Conservation (phyloP, 768 basidiomycete genomes). For the Phanerochaete sordida region DNA sequence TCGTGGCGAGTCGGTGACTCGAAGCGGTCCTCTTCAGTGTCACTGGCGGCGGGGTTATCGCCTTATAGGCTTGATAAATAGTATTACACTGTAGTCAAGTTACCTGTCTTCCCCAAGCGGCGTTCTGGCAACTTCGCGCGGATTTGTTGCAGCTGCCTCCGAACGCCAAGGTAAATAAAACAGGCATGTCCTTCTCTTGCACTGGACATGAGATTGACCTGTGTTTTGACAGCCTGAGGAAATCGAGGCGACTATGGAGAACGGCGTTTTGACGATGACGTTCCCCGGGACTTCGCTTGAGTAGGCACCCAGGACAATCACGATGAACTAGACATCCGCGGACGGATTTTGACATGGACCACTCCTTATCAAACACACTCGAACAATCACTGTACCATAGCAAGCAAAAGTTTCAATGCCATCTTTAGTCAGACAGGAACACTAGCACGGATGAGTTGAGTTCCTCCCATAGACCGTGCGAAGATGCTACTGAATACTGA, state of each 20-base stretch:
- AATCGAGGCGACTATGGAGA: constrained; percentile 23
- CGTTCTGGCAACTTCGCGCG: constrained; percentile 25
- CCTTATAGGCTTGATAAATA: no score
- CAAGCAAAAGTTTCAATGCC: background rate
- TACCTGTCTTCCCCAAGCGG: constrained; percentile 31
- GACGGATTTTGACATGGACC: background rate
- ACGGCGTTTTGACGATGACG: constrained; percentile 25
- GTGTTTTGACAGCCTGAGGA: constrained; percentile 13
- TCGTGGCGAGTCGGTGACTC: no score
- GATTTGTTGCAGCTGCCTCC: constrained; percentile 14
- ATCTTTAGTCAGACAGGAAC: background rate
- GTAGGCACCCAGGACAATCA: constrained; percentile 18
- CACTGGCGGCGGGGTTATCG: background rate
- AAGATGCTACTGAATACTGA: background rate
- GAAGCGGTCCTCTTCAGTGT: background rate
- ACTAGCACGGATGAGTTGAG: background rate
- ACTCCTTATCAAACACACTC: background rate
- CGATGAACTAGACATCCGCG: constrained; percentile 1
- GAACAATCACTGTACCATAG: background rate
- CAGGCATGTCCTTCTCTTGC: background rate
- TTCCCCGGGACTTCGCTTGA: constrained; percentile 22
- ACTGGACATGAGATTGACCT: background rate
- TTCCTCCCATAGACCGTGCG: background rate
- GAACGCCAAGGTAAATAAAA: background rate
- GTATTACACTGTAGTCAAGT: constrained; percentile 33